Percentiles rank a stretch among this genome's conserved stretches.
Conservation (phyloP, 331 rosid genomes). For the Arachis monticola region DNA sequence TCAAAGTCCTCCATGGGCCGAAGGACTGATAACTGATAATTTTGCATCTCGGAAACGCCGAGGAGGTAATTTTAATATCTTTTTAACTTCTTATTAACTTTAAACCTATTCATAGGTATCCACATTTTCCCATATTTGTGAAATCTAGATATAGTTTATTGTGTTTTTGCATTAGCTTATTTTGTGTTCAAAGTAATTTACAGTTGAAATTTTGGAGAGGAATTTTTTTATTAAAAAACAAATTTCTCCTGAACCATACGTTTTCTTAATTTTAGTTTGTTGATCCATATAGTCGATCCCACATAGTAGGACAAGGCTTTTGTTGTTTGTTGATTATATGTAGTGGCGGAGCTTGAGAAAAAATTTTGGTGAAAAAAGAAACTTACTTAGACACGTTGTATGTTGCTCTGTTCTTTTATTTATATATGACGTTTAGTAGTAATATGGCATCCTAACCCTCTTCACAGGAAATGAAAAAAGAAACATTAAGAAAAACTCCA, state of each 20-base stretch:
- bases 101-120: neutral
- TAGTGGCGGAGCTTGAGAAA: no score
- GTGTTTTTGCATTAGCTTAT: neutral
- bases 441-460: neutral
- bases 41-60: constrained; percentile 61
- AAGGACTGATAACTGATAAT: constrained; percentile 44
- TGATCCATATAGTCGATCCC: neutral
- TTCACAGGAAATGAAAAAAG: neutral
- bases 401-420: neutral
- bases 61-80: constrained; percentile 48
- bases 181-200: neutral
- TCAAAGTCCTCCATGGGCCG: constrained; percentile 53
- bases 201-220: neutral
- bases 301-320: neutral
- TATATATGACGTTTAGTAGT: neutral
- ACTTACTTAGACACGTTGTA: no score
- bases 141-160: neutral
- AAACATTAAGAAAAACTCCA: neutral
- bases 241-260: neutral
- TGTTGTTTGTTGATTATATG: neutral
- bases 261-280: neutral
- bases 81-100: constrained; percentile 9
- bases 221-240: neutral
- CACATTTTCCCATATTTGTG: neutral
- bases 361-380: no score